Conservation (phyloP, 2,329 filamentous ascomycete genomes). For the Penicillium expansum region DNA sequence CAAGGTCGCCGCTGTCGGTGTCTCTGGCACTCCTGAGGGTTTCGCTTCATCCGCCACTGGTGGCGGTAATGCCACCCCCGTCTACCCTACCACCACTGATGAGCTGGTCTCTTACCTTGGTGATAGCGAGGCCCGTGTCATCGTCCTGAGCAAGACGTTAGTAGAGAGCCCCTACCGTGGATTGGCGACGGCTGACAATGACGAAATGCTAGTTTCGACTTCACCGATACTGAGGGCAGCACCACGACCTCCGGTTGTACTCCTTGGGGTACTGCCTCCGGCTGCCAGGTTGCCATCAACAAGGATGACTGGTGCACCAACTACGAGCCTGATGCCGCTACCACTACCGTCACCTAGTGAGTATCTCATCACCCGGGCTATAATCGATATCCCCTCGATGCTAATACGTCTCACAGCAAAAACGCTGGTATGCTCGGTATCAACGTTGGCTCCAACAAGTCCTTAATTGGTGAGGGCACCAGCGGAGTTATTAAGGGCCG, state of each 20-base stretch:
- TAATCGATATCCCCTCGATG: neutral
- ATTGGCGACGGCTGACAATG: neutral
- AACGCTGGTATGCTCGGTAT: conserved; percentile 10
- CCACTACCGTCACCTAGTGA: conserved; percentile 7
- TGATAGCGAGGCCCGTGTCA: conserved; percentile 5
- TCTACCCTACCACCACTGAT: conserved; percentile 6
- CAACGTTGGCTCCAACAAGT: conserved; percentile 10
- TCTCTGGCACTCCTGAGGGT: conserved; percentile 6
- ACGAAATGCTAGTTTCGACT: conserved; percentile 3
- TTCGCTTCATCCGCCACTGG: conserved; percentile 10
- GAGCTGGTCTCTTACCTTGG: conserved; percentile 11
- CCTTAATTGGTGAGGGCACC: conserved; percentile 6
- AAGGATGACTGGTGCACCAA: conserved; percentile 10
- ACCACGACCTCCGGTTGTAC: conserved; percentile 1
- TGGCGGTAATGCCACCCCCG: conserved; percentile 5
- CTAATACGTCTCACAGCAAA: neutral
- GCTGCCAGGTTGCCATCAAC: conserved; percentile 10
- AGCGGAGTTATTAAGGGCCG: conserved; percentile 7
- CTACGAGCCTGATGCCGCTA: conserved; percentile 4
- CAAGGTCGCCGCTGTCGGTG: conserved; percentile 6
- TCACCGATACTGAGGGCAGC: conserved; percentile 6
- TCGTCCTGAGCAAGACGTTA: conserved; percentile 10
- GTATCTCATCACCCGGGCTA: neutral
- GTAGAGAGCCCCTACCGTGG: neutral
- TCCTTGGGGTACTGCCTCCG: conserved; percentile 6